Base-by-base conservation (phyloP, 306 rosid species). In the Phaseolus lunatus region DNA sequence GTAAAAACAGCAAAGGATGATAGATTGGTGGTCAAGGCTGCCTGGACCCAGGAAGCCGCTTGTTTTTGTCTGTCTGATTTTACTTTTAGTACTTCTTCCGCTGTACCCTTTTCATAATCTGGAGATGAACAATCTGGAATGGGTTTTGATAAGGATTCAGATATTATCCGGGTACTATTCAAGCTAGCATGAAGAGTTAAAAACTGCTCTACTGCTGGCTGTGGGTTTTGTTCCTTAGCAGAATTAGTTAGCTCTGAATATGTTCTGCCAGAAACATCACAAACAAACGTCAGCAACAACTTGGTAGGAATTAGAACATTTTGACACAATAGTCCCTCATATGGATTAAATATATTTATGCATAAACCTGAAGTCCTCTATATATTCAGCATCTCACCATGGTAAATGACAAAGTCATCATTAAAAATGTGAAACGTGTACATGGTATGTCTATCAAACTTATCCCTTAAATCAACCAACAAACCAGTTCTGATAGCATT, bases 151-250 rank as follows among this genome's bases (percentile, higher is more conserved):
- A 95, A 87, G 57, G 97, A 89, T 84, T 89, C 91, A 27, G 94
- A 89, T 64, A 89, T 84, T 11, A 67, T 70, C 12, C 81, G 84
- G 49, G 91, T 90, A 71, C 80, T 86, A 85, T 77, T 92, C 77
- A 96, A 83, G 82, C 74, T 91, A 9, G 94, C 84, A 80, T 89
- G 91, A 75, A 96, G 97, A 37, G 84, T 76, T 85, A 96, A 74
- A 86, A 89, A 96, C 85, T 89, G 94, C 86, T 92, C 98, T 4
- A 96, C 94, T 56, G 93, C 90, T 26, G 94, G 97, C 89, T 91
- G 97, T 14, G 99, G 99, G 84, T 88, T 86, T 19, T 92, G 91
- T 73, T 96, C 99, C 82, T 91, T 92, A 7, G 99, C 97, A 58
- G 96, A 86, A 63, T 41, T 80, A 62, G 82, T 87, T 80, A 92